Evolutionary conservation across 495 filamentous ascomycete genomes (phyloP).

Genomic region (Penicillium roqueforti): DNA sequence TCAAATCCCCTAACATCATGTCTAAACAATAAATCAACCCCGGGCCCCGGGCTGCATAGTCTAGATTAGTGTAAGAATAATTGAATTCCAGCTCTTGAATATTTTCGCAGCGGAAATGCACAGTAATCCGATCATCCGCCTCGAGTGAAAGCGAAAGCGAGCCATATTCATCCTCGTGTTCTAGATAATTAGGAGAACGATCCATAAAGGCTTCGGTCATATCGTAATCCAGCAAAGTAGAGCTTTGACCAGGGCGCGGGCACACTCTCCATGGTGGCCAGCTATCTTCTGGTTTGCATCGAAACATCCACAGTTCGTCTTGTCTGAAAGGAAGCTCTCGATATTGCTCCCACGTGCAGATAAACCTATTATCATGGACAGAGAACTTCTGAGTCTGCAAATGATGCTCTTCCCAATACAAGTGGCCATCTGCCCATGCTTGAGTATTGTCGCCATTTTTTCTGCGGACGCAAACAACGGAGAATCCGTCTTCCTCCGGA

Average conservation of each 20-base stretch:
- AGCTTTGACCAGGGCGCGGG: not conserved
- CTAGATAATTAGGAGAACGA: too few relatives aligned
- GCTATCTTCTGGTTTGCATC: too few relatives aligned
- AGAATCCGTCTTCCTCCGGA: conserved; percentile 9
- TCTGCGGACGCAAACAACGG: not conserved
- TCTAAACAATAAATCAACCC: not conserved
- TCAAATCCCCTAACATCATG: not conserved
- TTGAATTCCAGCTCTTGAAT: not conserved
- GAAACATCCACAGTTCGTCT: too few relatives aligned
- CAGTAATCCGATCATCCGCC: not conserved
- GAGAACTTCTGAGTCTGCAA: conserved; percentile 5
- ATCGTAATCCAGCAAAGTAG: not conserved
- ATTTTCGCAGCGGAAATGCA: not conserved
- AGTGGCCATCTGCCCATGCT: not conserved
- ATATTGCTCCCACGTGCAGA: not conserved
- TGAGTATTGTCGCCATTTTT: not conserved
- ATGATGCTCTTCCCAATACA: not conserved
- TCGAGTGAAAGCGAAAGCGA: not conserved
- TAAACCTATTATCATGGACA: not conserved
- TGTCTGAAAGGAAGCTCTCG: not conserved
- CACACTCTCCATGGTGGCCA: not conserved
- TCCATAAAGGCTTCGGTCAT: too few relatives aligned
- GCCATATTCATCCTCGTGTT: too few relatives aligned
- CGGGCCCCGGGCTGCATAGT: not conserved
- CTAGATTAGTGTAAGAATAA: not conserved